These are phyloP conservation scores for Ceratobasidium theobromae DNA, from an alignment of 1,284 basidiomycete species.

Conservation along the genomic window DNA sequence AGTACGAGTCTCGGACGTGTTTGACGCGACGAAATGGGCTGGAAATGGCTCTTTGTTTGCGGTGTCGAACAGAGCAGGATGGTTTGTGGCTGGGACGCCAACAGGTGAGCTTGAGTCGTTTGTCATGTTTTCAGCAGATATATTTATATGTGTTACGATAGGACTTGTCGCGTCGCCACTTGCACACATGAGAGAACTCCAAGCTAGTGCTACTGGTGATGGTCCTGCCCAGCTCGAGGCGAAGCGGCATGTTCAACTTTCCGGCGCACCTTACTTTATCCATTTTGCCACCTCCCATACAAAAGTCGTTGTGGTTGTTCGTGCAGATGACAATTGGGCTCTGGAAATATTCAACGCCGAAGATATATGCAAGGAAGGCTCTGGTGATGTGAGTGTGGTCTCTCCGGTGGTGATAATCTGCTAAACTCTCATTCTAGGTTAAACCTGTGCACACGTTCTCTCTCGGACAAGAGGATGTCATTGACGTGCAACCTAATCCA, in stretches of 20 bases:
- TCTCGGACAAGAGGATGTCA: constrained; percentile 31
- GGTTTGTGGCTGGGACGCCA: constrained; percentile 33
- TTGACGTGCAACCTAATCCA: constrained; percentile 59
- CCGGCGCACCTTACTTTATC: constrained; percentile 22
- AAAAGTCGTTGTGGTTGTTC: constrained; percentile 11
- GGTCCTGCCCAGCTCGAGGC: constrained; percentile 23
- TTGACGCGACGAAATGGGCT: constrained; percentile 33
- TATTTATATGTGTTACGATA: neutral
- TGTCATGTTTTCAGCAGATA: neutral
- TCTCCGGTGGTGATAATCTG: neutral
- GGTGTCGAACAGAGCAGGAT: constrained; percentile 34
- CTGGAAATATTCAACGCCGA: constrained; percentile 18
- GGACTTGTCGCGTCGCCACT: constrained; percentile 33
- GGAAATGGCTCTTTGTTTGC: constrained; percentile 33
- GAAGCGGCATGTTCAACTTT: constrained; percentile 6
- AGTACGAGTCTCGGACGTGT: constrained; percentile 13
- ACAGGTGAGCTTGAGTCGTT: constrained; percentile 18
- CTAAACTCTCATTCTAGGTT: constrained; percentile 1
- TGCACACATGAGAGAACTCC: constrained; percentile 19
- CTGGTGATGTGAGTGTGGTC: neutral
- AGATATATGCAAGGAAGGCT: neutral
- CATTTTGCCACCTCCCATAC: constrained; percentile 31
- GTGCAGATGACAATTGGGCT: neutral
- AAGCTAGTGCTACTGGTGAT: constrained; percentile 1
- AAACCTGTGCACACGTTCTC: constrained; percentile 27